Evolutionary conservation across 2,329 filamentous ascomycete species (phyloP).

Genomic region (Hypoxylon sp.): DNA sequence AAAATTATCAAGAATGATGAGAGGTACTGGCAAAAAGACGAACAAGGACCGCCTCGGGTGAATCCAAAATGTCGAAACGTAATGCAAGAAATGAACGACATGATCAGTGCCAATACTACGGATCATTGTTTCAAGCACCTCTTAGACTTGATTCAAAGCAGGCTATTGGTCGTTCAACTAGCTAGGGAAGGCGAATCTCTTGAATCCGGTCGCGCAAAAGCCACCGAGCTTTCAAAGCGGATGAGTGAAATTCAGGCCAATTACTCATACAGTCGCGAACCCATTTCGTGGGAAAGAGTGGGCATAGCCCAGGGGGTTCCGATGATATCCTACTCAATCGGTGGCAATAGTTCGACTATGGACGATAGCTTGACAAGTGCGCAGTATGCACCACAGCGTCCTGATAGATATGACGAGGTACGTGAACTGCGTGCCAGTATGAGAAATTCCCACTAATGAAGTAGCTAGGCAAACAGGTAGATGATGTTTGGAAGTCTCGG

Average conservation of each 20-base stretch:
- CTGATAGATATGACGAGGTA: conserved; percentile 11
- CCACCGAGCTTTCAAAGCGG: conserved; percentile 11
- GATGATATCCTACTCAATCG: not conserved
- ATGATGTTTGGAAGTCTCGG: conserved; percentile 28
- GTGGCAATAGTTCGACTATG: not conserved
- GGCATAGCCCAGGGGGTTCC: not conserved
- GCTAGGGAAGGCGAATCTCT: not conserved
- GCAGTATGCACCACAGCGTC: not conserved
- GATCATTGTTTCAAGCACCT: conserved; percentile 13
- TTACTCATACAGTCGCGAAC: too few relatives aligned
- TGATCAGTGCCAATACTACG: not conserved
- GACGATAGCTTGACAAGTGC: not conserved
- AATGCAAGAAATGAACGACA: conserved; percentile 10
- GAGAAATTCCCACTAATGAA: not conserved
- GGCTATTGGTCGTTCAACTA: conserved; percentile 23
- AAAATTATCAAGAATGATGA: too few relatives aligned
- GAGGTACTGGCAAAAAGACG: not conserved
- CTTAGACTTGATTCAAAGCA: conserved; percentile 9
- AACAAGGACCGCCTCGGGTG: not conserved
- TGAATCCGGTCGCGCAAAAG: conserved; percentile 20
- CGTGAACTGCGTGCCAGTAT: not conserved
- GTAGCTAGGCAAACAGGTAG: conserved; percentile 11
- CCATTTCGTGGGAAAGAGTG: too few relatives aligned
- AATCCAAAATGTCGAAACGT: too few relatives aligned
- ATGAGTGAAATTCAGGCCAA: conserved; percentile 11